Base-by-base conservation (phyloP, 371 early-diverging fungal genomes). In the Amoeboaphelidium occidentale region DNA sequence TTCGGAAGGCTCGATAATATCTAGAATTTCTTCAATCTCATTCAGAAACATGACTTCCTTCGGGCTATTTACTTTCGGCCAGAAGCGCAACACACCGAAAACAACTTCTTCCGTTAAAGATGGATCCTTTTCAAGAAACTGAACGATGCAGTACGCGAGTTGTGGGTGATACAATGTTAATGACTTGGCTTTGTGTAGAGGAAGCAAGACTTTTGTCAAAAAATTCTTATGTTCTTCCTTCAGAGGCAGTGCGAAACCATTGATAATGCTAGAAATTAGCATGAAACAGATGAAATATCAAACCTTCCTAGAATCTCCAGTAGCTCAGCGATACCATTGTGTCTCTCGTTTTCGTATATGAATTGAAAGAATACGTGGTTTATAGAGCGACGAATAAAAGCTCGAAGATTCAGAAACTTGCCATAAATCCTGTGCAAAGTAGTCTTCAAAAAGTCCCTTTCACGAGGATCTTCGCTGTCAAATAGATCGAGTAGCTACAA, bases 1-100 rank as follows among this genome's bases (percentile, higher is more conserved):
- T 56, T 88, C 83, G 21, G 65, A 63, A 1, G 79, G 80, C 56
- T 90, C 89, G 24, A 83, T 79, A 2, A 85, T 78, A 63, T 90
- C 90, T 63, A 96, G 54, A n/a, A 92, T 81, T 52, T 91, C 90
- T 56, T 96, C 96, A 45, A 93, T 64, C 63, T 92, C 93, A 62
- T 80, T 85, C 53, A 96, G 63, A 61, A 84, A 96, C 90, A 96
- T 91, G 48, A 93, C 87, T 63, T 93, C 92, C 62, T 96, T 96
- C 2, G 91, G 84, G 49, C 84, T 84, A 68, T 92, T 96, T 44
- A 86, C 81, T 60, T 92, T 96, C 43, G 96, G 96, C 96, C 96
- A 96, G 63, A 73, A 90, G 23, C 87, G 74, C 55, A 96, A 63
- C 41, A 96, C 63, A 10, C 82, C 78, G 50, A 67, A 67, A 23